These are phyloP conservation scores for Nakaseomyces kungkrabaensis DNA, from an alignment of 1,139 yeast genomes.

Conservation along the genomic window DNA sequence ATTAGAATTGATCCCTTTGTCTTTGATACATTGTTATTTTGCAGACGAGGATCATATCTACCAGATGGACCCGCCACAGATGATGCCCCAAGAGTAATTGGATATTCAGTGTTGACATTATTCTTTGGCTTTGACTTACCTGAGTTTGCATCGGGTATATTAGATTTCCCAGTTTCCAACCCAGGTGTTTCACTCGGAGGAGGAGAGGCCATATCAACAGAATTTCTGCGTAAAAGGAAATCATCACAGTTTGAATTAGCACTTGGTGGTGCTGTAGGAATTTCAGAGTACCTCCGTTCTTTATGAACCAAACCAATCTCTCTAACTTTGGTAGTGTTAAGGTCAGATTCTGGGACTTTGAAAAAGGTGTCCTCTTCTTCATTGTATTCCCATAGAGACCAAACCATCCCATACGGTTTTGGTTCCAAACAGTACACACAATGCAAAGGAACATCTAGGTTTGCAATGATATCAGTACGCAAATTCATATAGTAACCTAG, in stretches of 20 bases:
- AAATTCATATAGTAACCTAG: slow-evolving; percentile 83
- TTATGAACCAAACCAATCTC: slow-evolving; percentile 59
- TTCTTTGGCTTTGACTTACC: neutral
- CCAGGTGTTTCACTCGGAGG: neutral
- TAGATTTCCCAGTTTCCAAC: neutral
- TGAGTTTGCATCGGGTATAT: neutral
- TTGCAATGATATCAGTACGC: slow-evolving; percentile 75
- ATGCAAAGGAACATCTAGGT: slow-evolving; percentile 85
- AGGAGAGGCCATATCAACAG: slow-evolving; percentile 10
- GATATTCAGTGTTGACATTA: neutral
- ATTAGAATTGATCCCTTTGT: neutral
- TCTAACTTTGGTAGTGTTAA: slow-evolving; percentile 39
- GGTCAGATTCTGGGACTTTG: slow-evolving; percentile 58
- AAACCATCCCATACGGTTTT: slow-evolving; percentile 90
- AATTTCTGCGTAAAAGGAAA: slow-evolving; percentile 12
- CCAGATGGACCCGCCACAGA: neutral
- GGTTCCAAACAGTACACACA: slow-evolving; percentile 84
- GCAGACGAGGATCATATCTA: neutral
- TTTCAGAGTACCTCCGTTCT: slow-evolving; percentile 59
- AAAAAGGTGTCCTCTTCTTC: slow-evolving; percentile 71
- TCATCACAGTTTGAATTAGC: slow-evolving; percentile 11
- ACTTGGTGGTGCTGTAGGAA: slow-evolving; percentile 57
- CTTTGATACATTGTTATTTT: neutral
- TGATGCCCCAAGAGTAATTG: neutral
- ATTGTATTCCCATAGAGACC: slow-evolving; percentile 80